Evolutionary conservation across 768 basidiomycete genomes (phyloP).

Genomic region (Termitomyces sp.): DNA sequence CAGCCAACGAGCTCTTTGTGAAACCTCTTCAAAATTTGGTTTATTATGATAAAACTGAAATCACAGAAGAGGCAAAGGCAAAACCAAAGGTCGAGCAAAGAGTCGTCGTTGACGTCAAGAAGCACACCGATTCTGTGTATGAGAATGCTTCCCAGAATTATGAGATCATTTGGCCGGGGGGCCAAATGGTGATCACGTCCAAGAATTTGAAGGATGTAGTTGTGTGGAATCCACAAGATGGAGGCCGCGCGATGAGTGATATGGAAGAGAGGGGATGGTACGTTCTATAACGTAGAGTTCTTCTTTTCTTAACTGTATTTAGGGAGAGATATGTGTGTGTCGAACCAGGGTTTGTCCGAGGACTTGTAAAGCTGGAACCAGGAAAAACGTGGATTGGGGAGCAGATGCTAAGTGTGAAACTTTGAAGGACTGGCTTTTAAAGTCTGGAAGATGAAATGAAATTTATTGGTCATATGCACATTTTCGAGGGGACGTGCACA

Average conservation of each 20-base stretch:
- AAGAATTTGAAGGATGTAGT: conserved; percentile 72
- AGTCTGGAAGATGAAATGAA: neutral
- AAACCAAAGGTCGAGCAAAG: conserved; percentile 54
- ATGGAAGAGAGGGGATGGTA: conserved; percentile 91
- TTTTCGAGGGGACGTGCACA: too few relatives aligned
- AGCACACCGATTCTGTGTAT: conserved; percentile 73
- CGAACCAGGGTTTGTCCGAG: conserved; percentile 82
- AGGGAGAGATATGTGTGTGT: conserved; percentile 88
- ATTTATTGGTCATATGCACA: too few relatives aligned
- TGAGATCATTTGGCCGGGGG: conserved; percentile 53
- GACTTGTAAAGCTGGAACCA: conserved; percentile 57
- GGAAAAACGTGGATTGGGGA: conserved; percentile 74
- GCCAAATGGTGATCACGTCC: conserved; percentile 47
- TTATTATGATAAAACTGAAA: conserved; percentile 82
- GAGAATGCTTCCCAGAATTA: conserved; percentile 55
- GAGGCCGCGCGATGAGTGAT: conserved; percentile 73
- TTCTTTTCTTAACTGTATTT: neutral
- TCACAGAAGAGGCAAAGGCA: conserved; percentile 41
- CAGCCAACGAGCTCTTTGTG: conserved; percentile 53
- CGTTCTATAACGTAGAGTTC: conserved; percentile 14
- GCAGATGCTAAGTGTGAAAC: conserved; percentile 49
- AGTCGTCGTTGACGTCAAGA: conserved; percentile 57
- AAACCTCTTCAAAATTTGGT: conserved; percentile 54
- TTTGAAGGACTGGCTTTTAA: neutral
- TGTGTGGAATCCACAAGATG: conserved; percentile 89